Conservation (phyloP, 1,284 basidiomycete species). For the Leccinum fuscescens region DNA sequence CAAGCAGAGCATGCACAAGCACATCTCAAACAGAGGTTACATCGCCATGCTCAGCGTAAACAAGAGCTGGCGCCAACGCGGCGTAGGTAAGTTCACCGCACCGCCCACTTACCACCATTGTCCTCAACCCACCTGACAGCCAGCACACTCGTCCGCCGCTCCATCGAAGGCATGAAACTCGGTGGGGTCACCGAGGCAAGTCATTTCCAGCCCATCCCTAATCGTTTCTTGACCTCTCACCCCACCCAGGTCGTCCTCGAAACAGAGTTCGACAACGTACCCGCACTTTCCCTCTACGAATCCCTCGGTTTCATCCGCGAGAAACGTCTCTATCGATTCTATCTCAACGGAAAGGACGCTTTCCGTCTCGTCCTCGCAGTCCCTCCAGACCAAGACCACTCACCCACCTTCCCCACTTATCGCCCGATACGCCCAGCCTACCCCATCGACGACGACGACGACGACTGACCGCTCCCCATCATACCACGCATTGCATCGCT, state of each 20-base stretch:
- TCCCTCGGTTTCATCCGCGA: conserved; percentile 93
- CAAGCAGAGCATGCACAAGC: conserved; percentile 88
- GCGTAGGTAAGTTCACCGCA: conserved; percentile 70
- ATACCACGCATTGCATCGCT: conserved; percentile 15
- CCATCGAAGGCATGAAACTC: conserved; percentile 77
- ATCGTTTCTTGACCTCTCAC: not conserved
- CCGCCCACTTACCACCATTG: not conserved
- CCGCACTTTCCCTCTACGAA: conserved; percentile 87
- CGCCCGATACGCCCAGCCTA: conserved; percentile 23
- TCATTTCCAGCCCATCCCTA: conserved; percentile 8
- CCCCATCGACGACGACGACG: conserved; percentile 46
- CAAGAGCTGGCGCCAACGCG: conserved; percentile 77
- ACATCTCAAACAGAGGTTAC: conserved; percentile 83
- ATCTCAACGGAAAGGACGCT: conserved; percentile 90
- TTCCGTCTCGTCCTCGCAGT: conserved; percentile 72
- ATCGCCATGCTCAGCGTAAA: conserved; percentile 96
- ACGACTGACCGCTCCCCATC: conserved; percentile 24
- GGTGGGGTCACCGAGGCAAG: conserved; percentile 80
- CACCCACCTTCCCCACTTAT: conserved; percentile 9
- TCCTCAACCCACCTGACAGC: conserved; percentile 15
- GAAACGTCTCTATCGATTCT: conserved; percentile 93
- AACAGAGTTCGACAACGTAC: conserved; percentile 92
- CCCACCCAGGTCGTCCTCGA: conserved; percentile 84
- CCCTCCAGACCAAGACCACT: conserved; percentile 36
- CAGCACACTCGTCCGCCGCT: conserved; percentile 46